phyloP scores from a whole-genome alignment of 345 rosid species.

The Murraya koenigii region DNA sequence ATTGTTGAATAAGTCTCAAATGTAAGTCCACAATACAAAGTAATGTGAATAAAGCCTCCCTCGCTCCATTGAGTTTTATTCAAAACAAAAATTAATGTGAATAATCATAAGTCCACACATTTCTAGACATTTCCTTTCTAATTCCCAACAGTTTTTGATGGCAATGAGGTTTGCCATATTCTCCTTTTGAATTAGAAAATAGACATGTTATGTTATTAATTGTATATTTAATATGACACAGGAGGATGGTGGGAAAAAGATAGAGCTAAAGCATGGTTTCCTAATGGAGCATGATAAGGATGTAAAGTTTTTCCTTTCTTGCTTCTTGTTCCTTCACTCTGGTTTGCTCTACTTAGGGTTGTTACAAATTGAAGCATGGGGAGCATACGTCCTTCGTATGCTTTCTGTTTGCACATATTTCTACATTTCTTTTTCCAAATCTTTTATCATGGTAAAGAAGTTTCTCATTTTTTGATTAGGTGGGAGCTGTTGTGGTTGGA shows the following conservation, averaged over 20 bases:
- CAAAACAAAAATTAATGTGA: neutral
- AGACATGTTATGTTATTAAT: neutral
- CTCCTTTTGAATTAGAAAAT: neutral
- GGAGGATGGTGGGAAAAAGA: constrained; percentile 78
- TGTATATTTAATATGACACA: constrained; percentile 26
- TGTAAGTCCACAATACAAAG: neutral
- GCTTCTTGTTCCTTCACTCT: neutral
- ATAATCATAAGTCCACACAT: neutral
- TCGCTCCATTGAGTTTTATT: neutral
- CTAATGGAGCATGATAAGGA: constrained; percentile 82
- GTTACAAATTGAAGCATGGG: neutral
- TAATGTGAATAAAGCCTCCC: too few relatives aligned
- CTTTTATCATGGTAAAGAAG: neutral
- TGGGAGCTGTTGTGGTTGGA: constrained; percentile 97
- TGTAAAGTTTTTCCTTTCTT: constrained; percentile 42
- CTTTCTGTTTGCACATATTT: neutral
- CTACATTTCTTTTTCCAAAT: neutral
- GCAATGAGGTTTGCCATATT: neutral
- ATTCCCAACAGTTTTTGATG: neutral
- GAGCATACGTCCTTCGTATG: neutral
- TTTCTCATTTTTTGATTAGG: constrained; percentile 45
- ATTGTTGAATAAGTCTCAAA: neutral
- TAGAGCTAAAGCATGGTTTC: constrained; percentile 75
- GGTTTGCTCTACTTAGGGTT: neutral
- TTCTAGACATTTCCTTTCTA: neutral